Conservation (phyloP, 441 rosid species). For the Sinapis alba region DNA sequence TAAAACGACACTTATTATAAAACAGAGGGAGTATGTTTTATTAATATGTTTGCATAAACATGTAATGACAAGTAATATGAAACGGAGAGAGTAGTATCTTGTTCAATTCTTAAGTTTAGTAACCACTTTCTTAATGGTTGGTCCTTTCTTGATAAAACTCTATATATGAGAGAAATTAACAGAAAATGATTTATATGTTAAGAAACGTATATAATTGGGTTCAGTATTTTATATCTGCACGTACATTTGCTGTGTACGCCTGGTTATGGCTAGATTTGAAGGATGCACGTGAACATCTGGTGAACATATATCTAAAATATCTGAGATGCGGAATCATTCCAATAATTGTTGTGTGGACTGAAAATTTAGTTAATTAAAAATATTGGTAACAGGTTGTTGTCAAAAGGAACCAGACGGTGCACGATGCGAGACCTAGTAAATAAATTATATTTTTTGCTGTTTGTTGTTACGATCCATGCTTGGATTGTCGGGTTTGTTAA, state of each 20-base stretch:
- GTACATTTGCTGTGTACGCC: slow-evolving; percentile 20
- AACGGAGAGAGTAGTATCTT: no score
- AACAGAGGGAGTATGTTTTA: neutral
- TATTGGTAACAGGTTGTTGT: slow-evolving; percentile 34
- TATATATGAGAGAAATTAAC: neutral
- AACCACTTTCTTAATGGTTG: neutral
- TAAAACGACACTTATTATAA: no score
- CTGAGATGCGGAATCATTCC: slow-evolving; percentile 26
- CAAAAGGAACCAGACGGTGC: slow-evolving; percentile 40
- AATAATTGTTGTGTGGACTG: slow-evolving; percentile 18
- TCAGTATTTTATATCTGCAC: neutral
- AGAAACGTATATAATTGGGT: neutral
- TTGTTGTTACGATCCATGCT: slow-evolving; percentile 35
- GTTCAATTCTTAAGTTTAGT: neutral
- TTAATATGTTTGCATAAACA: no score
- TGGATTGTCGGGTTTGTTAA: slow-evolving; percentile 28
- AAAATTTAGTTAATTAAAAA: neutral
- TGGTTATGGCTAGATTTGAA: slow-evolving; percentile 32
- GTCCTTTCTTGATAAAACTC: neutral
- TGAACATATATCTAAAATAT: slow-evolving; percentile 5
- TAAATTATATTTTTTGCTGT: slow-evolving; percentile 17
- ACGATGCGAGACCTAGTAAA: slow-evolving; percentile 32
- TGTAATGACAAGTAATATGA: no score
- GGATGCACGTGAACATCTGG: slow-evolving; percentile 36
- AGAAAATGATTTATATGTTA: neutral